Evolutionary conservation across 768 basidiomycete species (phyloP).

Genomic region (Leccinum subtestaceum): DNA sequence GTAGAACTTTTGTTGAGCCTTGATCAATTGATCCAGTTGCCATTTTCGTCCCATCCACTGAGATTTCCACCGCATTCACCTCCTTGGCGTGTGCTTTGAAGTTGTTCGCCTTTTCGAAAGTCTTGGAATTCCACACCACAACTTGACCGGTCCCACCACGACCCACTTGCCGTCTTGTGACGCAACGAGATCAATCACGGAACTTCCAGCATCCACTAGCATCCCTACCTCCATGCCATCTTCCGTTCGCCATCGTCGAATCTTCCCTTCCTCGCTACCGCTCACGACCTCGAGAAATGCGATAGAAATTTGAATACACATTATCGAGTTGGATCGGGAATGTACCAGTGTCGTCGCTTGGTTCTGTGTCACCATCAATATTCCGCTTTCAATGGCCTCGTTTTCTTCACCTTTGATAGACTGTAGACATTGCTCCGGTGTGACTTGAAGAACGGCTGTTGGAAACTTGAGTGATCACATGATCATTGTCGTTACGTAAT

Average conservation of each 20-base stretch:
- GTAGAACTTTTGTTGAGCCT: too few species aligned
- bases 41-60: not conserved
- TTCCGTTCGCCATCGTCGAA: not conserved
- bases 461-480: not conserved
- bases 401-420: too few species aligned
- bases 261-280: not conserved
- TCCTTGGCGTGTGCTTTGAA: not conserved
- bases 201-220: not conserved
- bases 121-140: not conserved
- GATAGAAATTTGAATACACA: not conserved
- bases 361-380: too few species aligned
- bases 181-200: not conserved
- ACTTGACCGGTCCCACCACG: not conserved
- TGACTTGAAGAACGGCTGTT: too few species aligned
- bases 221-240: not conserved
- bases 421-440: too few species aligned
- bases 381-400: too few species aligned
- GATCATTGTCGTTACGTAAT: constrained; percentile 11
- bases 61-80: not conserved
- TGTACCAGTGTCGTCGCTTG: too few species aligned
- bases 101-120: not conserved
- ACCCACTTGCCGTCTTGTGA: not conserved
- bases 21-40: not conserved
- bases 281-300: not conserved
- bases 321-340: not conserved